Evolutionary conservation across 1,139 yeast genomes (phyloP), one percentile per base, ranked within the genome.

Genomic region (Yamadazyma friedrichii): DNA sequence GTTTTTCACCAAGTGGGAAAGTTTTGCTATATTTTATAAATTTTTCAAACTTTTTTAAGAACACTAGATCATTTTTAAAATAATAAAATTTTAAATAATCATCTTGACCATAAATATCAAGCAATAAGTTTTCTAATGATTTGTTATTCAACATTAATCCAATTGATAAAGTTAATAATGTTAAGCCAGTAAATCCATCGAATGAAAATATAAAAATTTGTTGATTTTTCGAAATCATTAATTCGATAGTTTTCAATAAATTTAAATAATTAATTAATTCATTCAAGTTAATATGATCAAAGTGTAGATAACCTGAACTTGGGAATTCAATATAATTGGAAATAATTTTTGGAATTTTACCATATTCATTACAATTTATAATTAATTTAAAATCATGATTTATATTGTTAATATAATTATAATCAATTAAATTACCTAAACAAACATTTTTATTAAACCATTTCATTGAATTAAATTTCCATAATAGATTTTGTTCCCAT

Each of bases 171-270:
- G 62, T 48, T 31, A 69, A 50, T 27, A 68, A 45, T 4, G 71
- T 60, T 30, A 65, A 54, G 1, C 74, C 74, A 11, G 76, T 67
- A 45, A 66, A 70, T 0, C 76, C 75, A 47, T 70, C 76, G 45
- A 60, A 63, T 2, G 64, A 64, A 42, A 64, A 67, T 4, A 67
- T 50, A 41, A 67, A 66, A 2, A 65, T 56, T 27, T 62, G 55
- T 38, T 54, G 43, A 35, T 58, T 54, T 36, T 50, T 43, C 10
- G 45, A 49, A 15, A 55, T 48, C 27, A 60, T 49, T n/a, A 52
- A 40, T 34, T 64, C 54, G 28, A 68, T 53, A 31, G 65, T 49
- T 42, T 63, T 65, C 36, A 69, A 53, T 10, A 64, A 50, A 44
- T 69, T 68, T 48, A 69, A 55, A 35, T 53, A 58, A 20, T 62